Conservation (phyloP, 805 yeast genomes). For the Monosporozyma yasuniensis region DNA sequence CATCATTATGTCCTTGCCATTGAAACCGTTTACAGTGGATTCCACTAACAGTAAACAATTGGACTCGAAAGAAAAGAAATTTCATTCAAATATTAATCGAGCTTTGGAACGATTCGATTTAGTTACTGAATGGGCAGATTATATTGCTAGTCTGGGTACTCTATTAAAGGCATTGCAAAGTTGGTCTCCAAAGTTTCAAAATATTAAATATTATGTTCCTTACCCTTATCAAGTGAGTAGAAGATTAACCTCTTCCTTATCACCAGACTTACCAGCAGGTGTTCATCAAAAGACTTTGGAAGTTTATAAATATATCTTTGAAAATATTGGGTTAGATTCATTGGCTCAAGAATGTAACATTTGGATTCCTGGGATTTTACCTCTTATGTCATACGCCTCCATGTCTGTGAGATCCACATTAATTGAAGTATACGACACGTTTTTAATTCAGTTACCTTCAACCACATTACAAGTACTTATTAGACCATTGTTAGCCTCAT, state of each 20-base stretch:
- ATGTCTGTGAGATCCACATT: slow-evolving; percentile 79
- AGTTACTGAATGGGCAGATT: slow-evolving; percentile 96
- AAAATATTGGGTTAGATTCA: slow-evolving; percentile 46
- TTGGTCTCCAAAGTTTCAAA: slow-evolving; percentile 33
- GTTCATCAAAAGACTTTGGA: slow-evolving; percentile 86
- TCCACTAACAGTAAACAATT: slow-evolving; percentile 25
- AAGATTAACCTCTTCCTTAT: slow-evolving; percentile 67
- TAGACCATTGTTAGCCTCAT: slow-evolving; percentile 62
- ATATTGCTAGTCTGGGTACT: slow-evolving; percentile 78
- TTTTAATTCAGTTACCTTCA: slow-evolving; percentile 46
- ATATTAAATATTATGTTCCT: slow-evolving; percentile 53
- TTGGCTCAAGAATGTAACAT: slow-evolving; percentile 49
- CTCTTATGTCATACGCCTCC: slow-evolving; percentile 80
- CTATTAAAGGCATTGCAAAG: slow-evolving; percentile 62
- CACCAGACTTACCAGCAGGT: slow-evolving; percentile 83
- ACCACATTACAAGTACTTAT: slow-evolving; percentile 43
- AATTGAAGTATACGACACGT: slow-evolving; percentile 49
- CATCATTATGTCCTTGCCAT: slow-evolving; percentile 26
- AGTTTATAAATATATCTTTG: slow-evolving; percentile 64
- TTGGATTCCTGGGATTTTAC: slow-evolving; percentile 93
- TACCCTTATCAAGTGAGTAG: slow-evolving; percentile 56
- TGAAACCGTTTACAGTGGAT: slow-evolving; percentile 27
- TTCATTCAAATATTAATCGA: slow-evolving; percentile 56
- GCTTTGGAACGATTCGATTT: slow-evolving; percentile 69
- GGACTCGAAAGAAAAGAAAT: slow-evolving; percentile 60